These are phyloP conservation scores for Fonsecaea multimorphosa DNA, from an alignment of 2,329 filamentous ascomycete genomes.

Conservation along the genomic window DNA sequence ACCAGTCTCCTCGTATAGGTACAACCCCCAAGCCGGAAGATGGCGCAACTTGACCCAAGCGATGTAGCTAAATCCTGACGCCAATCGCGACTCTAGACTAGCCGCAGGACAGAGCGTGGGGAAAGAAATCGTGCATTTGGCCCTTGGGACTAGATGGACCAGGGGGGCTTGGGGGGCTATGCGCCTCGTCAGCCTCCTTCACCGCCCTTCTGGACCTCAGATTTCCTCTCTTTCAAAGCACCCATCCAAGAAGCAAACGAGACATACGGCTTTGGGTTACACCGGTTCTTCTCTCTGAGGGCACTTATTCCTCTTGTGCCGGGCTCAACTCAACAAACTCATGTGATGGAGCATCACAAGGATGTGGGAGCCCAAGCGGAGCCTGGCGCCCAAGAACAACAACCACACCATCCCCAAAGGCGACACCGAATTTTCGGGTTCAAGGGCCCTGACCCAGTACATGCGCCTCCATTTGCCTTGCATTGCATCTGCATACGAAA, in stretches of 20 bases:
- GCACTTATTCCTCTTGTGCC: background rate
- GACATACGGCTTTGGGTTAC: background rate
- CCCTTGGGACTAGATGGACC: slow-evolving; percentile 1
- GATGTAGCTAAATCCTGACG: slow-evolving; percentile 6
- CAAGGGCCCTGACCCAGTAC: slow-evolving; percentile 9
- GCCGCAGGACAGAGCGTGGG: slow-evolving; percentile 27
- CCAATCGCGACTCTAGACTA: slow-evolving; percentile 21
- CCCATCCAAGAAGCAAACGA: background rate
- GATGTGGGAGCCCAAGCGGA: background rate
- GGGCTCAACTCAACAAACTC: background rate
- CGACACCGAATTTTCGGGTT: slow-evolving; percentile 33
- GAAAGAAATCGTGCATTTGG: slow-evolving; percentile 21
- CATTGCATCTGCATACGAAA: slow-evolving; percentile 26
- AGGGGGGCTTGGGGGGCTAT: slow-evolving; percentile 1
- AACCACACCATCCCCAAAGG: slow-evolving; percentile 15
- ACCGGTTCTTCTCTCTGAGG: background rate
- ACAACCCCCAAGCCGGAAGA: slow-evolving; percentile 10
- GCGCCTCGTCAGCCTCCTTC: slow-evolving; percentile 28
- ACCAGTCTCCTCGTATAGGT: background rate
- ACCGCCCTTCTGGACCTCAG: slow-evolving; percentile 35
- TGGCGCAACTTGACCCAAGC: slow-evolving; percentile 14
- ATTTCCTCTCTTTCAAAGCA: slow-evolving; percentile 3
- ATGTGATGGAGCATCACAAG: background rate
- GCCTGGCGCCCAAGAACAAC: background rate
- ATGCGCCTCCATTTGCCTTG: slow-evolving; percentile 9